Conservation (phyloP, 2,329 filamentous ascomycete species). For the Ceratocystis papillata region DNA sequence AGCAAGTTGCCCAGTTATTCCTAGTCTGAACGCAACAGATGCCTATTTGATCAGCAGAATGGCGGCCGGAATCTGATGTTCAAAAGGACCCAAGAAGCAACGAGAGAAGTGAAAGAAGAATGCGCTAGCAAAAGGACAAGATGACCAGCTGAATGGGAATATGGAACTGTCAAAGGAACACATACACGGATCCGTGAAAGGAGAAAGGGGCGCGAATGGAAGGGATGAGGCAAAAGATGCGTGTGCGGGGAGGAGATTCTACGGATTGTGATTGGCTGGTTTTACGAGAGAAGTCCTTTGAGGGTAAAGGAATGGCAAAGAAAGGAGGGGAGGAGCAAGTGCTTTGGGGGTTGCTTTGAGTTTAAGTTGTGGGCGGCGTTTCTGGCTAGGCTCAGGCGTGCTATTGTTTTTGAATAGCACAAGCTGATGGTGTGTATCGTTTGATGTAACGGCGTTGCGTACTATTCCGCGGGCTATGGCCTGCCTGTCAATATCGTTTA, state of each 20-base stretch:
- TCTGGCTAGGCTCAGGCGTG: background rate
- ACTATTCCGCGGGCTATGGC: background rate
- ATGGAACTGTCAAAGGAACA: background rate
- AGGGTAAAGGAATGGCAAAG: background rate
- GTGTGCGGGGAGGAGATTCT: background rate
- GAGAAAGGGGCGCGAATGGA: background rate
- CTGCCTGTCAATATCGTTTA: background rate
- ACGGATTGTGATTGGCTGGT: conserved; percentile 6
- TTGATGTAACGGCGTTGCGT: background rate
- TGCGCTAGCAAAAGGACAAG: background rate
- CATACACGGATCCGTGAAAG: background rate
- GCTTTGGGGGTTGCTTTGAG: background rate
- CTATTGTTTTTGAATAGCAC: background rate
- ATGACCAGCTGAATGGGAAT: background rate
- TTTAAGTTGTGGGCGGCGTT: no score
- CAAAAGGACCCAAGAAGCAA: no score
- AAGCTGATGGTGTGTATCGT: background rate
- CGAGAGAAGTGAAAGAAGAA: no score
- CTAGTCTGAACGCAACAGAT: background rate
- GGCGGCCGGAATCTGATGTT: no score
- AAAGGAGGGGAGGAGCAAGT: background rate
- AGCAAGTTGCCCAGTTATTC: no score
- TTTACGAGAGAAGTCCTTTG: conserved; percentile 7
- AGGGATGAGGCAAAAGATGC: background rate
- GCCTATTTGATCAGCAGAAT: no score